phyloP scores from a whole-genome alignment of 2,329 filamentous ascomycete species.

The Clarireedia paspali region DNA sequence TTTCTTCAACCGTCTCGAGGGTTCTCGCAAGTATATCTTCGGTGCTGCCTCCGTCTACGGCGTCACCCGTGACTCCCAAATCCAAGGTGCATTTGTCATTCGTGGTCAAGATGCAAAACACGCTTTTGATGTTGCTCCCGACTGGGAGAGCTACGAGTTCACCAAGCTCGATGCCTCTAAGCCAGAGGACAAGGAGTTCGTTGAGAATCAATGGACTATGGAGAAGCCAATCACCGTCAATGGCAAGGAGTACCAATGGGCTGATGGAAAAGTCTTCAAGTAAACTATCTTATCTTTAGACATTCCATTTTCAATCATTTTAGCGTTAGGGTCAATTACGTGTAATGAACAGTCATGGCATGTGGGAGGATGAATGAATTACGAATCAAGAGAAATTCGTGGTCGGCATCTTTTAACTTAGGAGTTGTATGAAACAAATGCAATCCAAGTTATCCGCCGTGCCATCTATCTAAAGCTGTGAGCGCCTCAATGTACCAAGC shows the following conservation, averaged over 20 bases:
- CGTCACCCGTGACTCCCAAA: slow-evolving; percentile 77
- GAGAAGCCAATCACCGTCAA: slow-evolving; percentile 73
- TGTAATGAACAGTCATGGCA: slow-evolving; percentile 10
- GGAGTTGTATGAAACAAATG: neutral
- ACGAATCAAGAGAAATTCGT: slow-evolving; percentile 11
- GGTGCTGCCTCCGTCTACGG: slow-evolving; percentile 86
- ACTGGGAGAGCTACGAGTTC: slow-evolving; percentile 95
- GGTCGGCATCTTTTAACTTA: slow-evolving; percentile 18
- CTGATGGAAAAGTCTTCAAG: slow-evolving; percentile 98
- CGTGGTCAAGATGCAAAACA: slow-evolving; percentile 80
- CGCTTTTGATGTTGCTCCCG: slow-evolving; percentile 94
- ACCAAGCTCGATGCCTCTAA: slow-evolving; percentile 90
- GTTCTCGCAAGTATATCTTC: slow-evolving; percentile 95
- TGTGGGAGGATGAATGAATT: slow-evolving; percentile 6
- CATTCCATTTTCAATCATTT: slow-evolving; percentile 13
- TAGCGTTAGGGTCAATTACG: slow-evolving; percentile 14
- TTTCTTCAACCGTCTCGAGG: slow-evolving; percentile 97
- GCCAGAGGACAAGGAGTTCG: slow-evolving; percentile 73
- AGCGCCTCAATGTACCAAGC: neutral
- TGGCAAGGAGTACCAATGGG: slow-evolving; percentile 84
- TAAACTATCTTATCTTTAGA: slow-evolving; percentile 43
- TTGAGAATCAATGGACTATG: slow-evolving; percentile 87
- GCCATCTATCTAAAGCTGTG: neutral
- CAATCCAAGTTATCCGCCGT: neutral
- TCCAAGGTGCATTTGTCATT: slow-evolving; percentile 90